phyloP scores from a whole-genome alignment of 1,284 basidiomycete species.

The Takashimella tepidaria region DNA sequence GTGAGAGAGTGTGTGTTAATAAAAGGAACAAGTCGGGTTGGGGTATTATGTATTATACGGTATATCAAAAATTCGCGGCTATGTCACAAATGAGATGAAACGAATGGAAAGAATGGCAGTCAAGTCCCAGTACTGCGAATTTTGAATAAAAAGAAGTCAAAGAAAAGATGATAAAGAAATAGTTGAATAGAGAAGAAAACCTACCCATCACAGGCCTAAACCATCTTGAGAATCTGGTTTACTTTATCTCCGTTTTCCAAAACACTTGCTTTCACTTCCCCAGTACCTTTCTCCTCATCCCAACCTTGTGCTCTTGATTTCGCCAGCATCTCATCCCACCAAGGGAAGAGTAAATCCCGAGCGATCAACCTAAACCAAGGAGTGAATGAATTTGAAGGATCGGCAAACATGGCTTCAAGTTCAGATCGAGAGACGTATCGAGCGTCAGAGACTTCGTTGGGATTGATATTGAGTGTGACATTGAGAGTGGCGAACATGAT shows the following conservation, averaged over 20 bases:
- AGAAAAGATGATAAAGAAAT: too few relatives aligned
- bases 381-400: slow-evolving; percentile 76
- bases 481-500: slow-evolving; percentile 91
- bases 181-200: too few relatives aligned
- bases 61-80: background rate
- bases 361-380: slow-evolving; percentile 99
- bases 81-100: background rate
- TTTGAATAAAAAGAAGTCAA: too few relatives aligned
- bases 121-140: too few relatives aligned
- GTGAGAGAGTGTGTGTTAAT: too few relatives aligned
- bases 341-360: slow-evolving; percentile 91
- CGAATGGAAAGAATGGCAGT: too few relatives aligned
- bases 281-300: slow-evolving; percentile 51
- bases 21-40: too few relatives aligned
- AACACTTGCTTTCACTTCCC: slow-evolving; percentile 32
- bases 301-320: slow-evolving; percentile 56
- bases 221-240: slow-evolving; percentile 71
- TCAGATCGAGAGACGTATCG: slow-evolving; percentile 90
- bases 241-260: slow-evolving; percentile 47
- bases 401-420: slow-evolving; percentile 83
- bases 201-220: too few relatives aligned
- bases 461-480: slow-evolving; percentile 77
- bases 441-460: slow-evolving; percentile 86
- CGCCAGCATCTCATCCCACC: slow-evolving; percentile 87
- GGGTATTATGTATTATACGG: background rate